Base-by-base conservation (phyloP, 495 filamentous ascomycete genomes). In the Rhizodiscina lignyota region DNA sequence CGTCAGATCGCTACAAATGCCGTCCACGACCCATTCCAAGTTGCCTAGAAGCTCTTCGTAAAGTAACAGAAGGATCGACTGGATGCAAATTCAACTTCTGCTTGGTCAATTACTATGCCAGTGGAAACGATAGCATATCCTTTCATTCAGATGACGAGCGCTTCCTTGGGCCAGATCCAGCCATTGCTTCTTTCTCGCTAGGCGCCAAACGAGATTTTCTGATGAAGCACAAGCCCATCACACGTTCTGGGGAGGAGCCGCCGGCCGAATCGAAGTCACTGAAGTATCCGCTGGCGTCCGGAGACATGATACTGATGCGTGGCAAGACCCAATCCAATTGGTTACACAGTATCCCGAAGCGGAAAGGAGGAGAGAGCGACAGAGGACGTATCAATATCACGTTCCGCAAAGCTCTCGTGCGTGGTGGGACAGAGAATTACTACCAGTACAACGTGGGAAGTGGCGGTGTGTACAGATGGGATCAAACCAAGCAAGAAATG, bases 101-200 rank as follows among this genome's bases (percentile, higher is more conserved):
- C 37, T 60, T 84, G 2, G 74, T 83, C 5, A 84, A 83, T 44
- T 84, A 83, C 59, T 83, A 83, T 53, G 68, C 72, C 21, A 62
- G 59, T 19, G 78, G 76, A 1, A 53, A 66, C 8, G 77, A 83
- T 52, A 78, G 71, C 37, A 84, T 84, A 22, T 59, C 69, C 18
- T 86, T 76, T 50, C 76, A 82, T 49, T 76, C 72, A 23, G 79
- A 83, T 43, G 77, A 83, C 44, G 79, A 83, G 54, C 62, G 66
- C 6, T 84, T 86, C 46, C 69, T 83, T 0, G 79, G 77, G 3
- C 33, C 56, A 1, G 53, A 68, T 12, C 78, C 77, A 11, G 61
- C 65, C n/a, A 83, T 86, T 26, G 76, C 77, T 5, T 79, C 74
- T 2, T 62, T 80, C 43, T 72, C 74, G 4, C 60, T 83, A 0